Evolutionary conservation across 2,329 filamentous ascomycete genomes (phyloP).

Genomic region (Alternaria solani): DNA sequence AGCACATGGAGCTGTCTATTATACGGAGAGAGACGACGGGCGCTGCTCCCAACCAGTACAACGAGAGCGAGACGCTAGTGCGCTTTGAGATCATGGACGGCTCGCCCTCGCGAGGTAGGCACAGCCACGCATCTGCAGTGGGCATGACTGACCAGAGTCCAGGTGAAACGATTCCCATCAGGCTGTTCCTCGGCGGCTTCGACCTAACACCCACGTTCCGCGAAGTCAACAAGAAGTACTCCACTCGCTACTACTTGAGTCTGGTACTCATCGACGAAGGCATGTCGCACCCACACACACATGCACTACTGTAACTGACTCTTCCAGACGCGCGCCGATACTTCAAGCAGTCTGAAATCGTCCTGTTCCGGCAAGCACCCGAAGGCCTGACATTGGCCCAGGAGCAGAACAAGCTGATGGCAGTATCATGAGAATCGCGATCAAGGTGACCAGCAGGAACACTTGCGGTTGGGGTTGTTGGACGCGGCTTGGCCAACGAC

Average conservation of each 20-base stretch:
- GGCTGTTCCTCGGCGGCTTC: constrained; percentile 95
- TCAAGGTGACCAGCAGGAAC: not conserved
- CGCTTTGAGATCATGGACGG: constrained; percentile 99
- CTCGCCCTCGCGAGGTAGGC: constrained; percentile 88
- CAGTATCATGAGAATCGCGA: constrained; percentile 40
- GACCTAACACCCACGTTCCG: constrained; percentile 98
- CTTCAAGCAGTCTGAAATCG: constrained; percentile 99
- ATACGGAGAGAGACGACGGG: constrained; percentile 97
- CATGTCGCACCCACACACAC: constrained; percentile 43
- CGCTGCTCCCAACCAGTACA: constrained; percentile 97
- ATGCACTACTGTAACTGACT: constrained; percentile 14
- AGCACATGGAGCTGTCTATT: constrained; percentile 99
- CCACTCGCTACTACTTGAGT: constrained; percentile 95
- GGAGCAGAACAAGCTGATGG: constrained; percentile 57
- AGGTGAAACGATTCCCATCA: constrained; percentile 93
- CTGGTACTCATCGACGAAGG: constrained; percentile 95
- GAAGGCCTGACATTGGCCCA: constrained; percentile 59
- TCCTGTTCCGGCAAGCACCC: constrained; percentile 82
- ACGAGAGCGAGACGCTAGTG: constrained; percentile 97
- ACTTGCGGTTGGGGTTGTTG: not conserved
- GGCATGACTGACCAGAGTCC: constrained; percentile 30
- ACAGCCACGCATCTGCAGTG: not conserved
- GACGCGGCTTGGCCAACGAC: not conserved
- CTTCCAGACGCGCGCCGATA: constrained; percentile 88
- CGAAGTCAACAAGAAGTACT: constrained; percentile 99